These are phyloP conservation scores for Fraxinus floribunda DNA, from an alignment of 305 asterid species.

Conservation along the genomic window DNA sequence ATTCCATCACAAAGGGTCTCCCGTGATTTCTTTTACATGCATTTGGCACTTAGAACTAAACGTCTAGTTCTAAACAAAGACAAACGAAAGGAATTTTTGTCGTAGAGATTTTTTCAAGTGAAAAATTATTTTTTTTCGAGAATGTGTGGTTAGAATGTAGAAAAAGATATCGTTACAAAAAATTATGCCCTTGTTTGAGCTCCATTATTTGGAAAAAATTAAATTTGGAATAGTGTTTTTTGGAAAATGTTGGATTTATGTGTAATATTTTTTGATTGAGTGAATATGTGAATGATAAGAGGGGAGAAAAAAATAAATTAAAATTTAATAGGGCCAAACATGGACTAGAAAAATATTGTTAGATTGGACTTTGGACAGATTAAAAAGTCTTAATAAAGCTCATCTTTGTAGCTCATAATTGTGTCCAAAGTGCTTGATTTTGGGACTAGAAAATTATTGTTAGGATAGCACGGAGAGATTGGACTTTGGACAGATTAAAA, in stretches of 20 bases:
- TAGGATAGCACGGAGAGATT: background rate
- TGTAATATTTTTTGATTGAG: no score
- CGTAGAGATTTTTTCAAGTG: background rate
- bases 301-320: no score
- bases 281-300: no score
- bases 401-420: slow-evolving; percentile 6
- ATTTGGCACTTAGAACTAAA: background rate
- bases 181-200: no score
- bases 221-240: no score
- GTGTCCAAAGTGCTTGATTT: slow-evolving; percentile 2
- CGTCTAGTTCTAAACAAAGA: background rate
- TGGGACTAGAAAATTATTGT: background rate
- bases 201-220: background rate
- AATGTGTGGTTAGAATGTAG: background rate
- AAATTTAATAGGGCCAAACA: no score
- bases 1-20: background rate
- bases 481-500: background rate
- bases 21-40: background rate
- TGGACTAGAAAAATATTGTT: background rate
- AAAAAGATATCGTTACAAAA: no score
- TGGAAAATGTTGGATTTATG: no score
- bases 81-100: background rate
- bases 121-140: background rate
- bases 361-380: background rate
- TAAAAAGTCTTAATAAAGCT: background rate